A percentile compares a stretch with the other conserved stretches of the same genome.
Evolutionary conservation across 2,329 filamentous ascomycete genomes (phyloP).

Genomic region (Colletotrichum coccodes): DNA sequence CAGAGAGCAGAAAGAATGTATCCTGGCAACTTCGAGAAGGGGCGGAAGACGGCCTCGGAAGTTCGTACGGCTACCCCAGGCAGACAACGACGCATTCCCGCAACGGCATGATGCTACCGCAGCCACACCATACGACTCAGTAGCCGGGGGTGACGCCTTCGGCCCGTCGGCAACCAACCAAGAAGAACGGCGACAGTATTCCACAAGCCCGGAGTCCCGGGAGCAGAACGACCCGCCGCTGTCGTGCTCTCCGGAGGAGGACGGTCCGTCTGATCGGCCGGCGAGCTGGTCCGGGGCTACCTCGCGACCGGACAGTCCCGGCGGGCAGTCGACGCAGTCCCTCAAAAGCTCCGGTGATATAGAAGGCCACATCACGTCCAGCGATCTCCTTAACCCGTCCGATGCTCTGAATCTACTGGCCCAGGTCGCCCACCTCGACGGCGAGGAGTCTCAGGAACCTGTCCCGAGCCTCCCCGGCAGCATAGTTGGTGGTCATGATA

Average conservation of each 20-base stretch:
- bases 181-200: neutral
- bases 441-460: constrained; percentile 28
- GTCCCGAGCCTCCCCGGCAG: constrained; percentile 19
- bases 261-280: constrained; percentile 6
- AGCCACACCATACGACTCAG: neutral
- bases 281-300: constrained; percentile 26
- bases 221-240: constrained; percentile 31
- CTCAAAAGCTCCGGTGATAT: constrained; percentile 37
- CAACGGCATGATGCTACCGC: neutral
- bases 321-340: constrained; percentile 22
- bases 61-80: constrained; percentile 9
- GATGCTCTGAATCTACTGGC: constrained; percentile 52
- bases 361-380: constrained; percentile 51
- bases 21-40: constrained; percentile 51
- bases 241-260: constrained; percentile 33
- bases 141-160: neutral
- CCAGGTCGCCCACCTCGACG: constrained; percentile 51
- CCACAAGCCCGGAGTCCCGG: neutral
- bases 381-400: constrained; percentile 52
- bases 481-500: constrained; percentile 26
- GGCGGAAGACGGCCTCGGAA: constrained; percentile 46
- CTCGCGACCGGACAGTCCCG: constrained; percentile 32
- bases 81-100: neutral
- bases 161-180: neutral
- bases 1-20: constrained; percentile 49